Conservation (phyloP, 768 basidiomycete species). For the Cystoderma amianthinum region DNA sequence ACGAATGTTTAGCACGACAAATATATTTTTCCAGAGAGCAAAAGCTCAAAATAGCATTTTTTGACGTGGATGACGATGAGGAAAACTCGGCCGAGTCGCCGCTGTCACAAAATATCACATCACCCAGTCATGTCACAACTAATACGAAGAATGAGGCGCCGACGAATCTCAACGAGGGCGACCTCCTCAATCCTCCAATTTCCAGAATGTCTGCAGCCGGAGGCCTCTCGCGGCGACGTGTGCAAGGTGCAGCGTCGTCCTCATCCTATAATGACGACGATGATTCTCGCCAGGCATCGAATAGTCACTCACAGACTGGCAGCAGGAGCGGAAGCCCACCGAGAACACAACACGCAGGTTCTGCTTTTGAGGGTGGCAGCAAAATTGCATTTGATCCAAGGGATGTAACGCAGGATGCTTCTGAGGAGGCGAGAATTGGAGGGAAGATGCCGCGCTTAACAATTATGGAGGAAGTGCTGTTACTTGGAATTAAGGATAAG, state of each 20-base stretch:
- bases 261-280: conserved; percentile 14
- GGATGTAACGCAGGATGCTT: conserved; percentile 69
- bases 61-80: too few relatives aligned
- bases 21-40: too few relatives aligned
- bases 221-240: conserved; percentile 8
- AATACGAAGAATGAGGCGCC: too few relatives aligned
- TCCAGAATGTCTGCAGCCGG: conserved; percentile 17
- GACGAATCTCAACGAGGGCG: too few relatives aligned
- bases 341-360: conserved; percentile 53
- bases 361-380: conserved; percentile 79
- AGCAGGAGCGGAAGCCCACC: conserved; percentile 11
- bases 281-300: conserved; percentile 10
- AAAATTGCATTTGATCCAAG: conserved; percentile 93
- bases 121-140: too few relatives aligned
- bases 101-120: too few relatives aligned
- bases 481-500: conserved; percentile 94
- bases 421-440: conserved; percentile 53
- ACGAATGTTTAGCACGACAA: too few relatives aligned
- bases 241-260: conserved; percentile 19
- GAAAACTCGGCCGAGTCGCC: too few relatives aligned
- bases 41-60: too few relatives aligned
- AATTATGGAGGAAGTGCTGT: conserved; percentile 93
- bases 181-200: too few relatives aligned
- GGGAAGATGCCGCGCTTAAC: conserved; percentile 82
- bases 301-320: conserved; percentile 8